Base-by-base conservation (phyloP, 23 red algal species). In the Cyanidium caldarium region DNA sequence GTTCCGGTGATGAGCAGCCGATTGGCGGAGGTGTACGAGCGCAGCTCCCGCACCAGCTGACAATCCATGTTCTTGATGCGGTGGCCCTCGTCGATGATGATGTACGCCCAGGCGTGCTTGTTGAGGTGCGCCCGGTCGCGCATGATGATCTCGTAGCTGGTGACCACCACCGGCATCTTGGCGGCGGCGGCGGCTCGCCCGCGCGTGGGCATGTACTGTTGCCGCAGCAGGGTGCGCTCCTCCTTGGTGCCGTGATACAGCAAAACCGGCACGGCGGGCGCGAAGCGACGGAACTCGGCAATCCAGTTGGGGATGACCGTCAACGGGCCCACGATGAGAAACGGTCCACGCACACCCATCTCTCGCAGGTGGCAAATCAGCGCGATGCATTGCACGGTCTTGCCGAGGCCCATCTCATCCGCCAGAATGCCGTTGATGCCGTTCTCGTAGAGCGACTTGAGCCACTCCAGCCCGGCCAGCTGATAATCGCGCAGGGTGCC, bases 61-160 rank as follows among this genome's bases (percentile, higher is more conserved):
- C 77, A 81, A 38, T 81, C 38, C 66, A 81, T 72, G 69, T 81
- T 81, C 36, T 81, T 81, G 42, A 81, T 81, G 5, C 77, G 77
- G 26, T 81, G 77, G 38, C 67, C 77, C 57, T 81, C 77, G 38
- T 81, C 77, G 40, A 81, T 57, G 15, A 81, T 73, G 2, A 81
- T 36, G 66, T 81, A 81, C 36, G 45, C 40, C 77, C 77, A 81
- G 34, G 35, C 57, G 34, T 45, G 34, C 21, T 75, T 75, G 2
- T 36, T 39, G 36, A 75, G 70, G 40, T 51, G 43, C 17, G 39
- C 44, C 43, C 66, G 46, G n/a, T 81, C 77, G 15, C 77, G 3
- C 67, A 81, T 81, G 3, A 81, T 38, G 14, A 81, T 81, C 45
- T 81, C 77, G 65, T 81, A 81, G 1, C 43, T 72, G 0, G 77